Evolutionary conservation across 1,139 yeast genomes (phyloP).

Genomic region (Blastobotrys proliferans): DNA sequence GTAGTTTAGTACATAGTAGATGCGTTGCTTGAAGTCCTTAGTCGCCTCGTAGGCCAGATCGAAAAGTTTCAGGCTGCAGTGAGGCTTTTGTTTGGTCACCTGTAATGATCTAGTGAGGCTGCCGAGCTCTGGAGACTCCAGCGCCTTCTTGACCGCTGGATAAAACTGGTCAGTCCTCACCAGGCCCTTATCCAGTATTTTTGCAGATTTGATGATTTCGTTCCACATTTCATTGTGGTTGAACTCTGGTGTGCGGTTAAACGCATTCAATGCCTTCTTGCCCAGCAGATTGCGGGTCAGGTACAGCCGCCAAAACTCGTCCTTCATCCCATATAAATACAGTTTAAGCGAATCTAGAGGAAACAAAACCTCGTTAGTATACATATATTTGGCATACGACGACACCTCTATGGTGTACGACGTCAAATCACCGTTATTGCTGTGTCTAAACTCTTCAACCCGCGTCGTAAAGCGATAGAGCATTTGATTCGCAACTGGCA

Average conservation of each 20-base stretch:
- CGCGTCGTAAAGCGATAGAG: too few relatives aligned
- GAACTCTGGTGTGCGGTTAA: too few relatives aligned
- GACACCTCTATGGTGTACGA: too few relatives aligned
- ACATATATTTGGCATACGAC: too few relatives aligned
- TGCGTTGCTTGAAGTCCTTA: background rate
- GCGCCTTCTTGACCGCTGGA: background rate
- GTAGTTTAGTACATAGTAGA: conserved; percentile 1
- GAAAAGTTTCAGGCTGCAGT: background rate
- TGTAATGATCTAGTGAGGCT: background rate
- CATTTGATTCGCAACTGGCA: too few relatives aligned
- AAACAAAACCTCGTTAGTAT: too few relatives aligned
- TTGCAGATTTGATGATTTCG: background rate
- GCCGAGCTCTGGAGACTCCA: background rate
- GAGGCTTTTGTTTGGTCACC: background rate
- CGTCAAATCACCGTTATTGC: too few relatives aligned
- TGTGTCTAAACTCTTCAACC: too few relatives aligned
- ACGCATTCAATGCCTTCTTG: background rate
- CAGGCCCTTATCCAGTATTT: background rate
- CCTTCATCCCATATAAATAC: conserved; percentile 4
- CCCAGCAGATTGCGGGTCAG: background rate
- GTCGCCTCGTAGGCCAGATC: background rate
- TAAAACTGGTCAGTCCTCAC: background rate
- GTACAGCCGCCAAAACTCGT: conserved; percentile 6
- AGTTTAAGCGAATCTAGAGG: background rate
- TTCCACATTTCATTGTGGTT: background rate